Conservation (phyloP, 768 basidiomycete genomes). For the Naganishia vishniacii region DNA sequence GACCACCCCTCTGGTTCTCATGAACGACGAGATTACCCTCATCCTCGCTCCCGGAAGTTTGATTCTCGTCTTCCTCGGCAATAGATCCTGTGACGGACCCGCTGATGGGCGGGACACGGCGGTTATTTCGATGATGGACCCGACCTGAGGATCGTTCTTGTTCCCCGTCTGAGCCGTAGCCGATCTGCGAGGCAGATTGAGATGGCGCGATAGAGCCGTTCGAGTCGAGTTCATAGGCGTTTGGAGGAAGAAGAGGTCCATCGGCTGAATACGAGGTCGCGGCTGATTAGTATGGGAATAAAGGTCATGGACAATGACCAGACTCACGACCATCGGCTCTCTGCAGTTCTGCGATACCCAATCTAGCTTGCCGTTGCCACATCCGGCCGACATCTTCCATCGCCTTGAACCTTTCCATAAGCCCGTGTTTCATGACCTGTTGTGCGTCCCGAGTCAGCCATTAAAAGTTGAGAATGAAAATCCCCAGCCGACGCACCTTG, state of each 20-base stretch:
- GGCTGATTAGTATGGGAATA: not conserved
- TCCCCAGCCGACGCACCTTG: slow-evolving; percentile 28
- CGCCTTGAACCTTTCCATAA: slow-evolving; percentile 46
- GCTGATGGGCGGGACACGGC: slow-evolving; percentile 17
- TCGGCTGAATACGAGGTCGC: slow-evolving; percentile 15
- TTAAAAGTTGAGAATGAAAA: not conserved
- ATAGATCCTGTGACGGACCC: slow-evolving; percentile 45
- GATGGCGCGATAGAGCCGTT: slow-evolving; percentile 47
- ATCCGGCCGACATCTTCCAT: slow-evolving; percentile 48
- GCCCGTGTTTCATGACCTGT: slow-evolving; percentile 43
- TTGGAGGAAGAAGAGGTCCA: slow-evolving; percentile 29
- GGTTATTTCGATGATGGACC: not conserved
- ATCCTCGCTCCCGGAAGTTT: slow-evolving; percentile 41
- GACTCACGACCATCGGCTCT: slow-evolving; percentile 34
- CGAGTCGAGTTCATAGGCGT: slow-evolving; percentile 47
- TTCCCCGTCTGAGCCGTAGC: slow-evolving; percentile 31
- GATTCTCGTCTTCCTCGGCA: slow-evolving; percentile 45
- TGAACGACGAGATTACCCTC: slow-evolving; percentile 42
- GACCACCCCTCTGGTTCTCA: slow-evolving; percentile 42
- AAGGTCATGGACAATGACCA: not conserved
- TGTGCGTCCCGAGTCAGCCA: not conserved
- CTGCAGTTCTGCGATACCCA: slow-evolving; percentile 42
- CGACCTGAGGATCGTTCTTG: slow-evolving; percentile 28
- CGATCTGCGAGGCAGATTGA: slow-evolving; percentile 47
- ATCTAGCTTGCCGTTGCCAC: slow-evolving; percentile 45